A percentile compares a stretch with the other conserved stretches of the same genome.
Conservation (phyloP, 495 filamentous ascomycete genomes). For the Hyaloscypha variabilis region DNA sequence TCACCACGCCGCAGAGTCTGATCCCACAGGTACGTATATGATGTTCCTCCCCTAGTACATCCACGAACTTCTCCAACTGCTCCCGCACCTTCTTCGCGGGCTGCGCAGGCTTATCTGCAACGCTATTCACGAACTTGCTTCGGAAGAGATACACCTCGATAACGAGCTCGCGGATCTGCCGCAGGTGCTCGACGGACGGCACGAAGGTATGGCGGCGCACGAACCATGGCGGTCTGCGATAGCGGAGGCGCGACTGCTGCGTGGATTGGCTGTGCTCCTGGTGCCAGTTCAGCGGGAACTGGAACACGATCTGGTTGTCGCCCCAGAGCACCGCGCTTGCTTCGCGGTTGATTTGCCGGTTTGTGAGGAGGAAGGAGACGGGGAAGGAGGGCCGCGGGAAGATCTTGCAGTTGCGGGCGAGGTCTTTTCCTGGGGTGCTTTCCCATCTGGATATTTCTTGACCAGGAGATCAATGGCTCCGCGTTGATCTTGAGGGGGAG, state of each 20-base stretch:
- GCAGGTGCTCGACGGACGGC: background rate
- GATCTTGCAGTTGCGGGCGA: background rate
- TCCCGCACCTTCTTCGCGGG: conserved; percentile 1
- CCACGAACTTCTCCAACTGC: background rate
- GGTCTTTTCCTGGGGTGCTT: background rate
- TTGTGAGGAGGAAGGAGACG: conserved; percentile 9
- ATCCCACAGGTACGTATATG: conserved; percentile 1
- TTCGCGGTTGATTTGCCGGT: conserved; percentile 6
- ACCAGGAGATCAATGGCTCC: too few species aligned
- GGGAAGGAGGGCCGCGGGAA: background rate
- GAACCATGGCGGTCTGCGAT: background rate
- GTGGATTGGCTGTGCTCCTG: background rate
- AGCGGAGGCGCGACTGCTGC: background rate
- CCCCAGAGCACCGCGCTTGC: conserved; percentile 11
- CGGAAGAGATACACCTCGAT: conserved; percentile 13
- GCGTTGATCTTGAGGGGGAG: too few species aligned
- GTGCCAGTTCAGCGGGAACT: conserved; percentile 7
- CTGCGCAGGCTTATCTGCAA: conserved; percentile 3
- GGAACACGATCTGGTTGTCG: conserved; percentile 10
- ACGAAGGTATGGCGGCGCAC: background rate
- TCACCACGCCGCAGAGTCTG: background rate
- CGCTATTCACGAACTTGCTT: background rate
- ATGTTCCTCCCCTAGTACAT: background rate
- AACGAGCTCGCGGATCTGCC: conserved; percentile 6
- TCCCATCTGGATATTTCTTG: too few species aligned